Base-by-base conservation (phyloP, 2,329 filamentous ascomycete species). In the Exophiala lecanii-corni region DNA sequence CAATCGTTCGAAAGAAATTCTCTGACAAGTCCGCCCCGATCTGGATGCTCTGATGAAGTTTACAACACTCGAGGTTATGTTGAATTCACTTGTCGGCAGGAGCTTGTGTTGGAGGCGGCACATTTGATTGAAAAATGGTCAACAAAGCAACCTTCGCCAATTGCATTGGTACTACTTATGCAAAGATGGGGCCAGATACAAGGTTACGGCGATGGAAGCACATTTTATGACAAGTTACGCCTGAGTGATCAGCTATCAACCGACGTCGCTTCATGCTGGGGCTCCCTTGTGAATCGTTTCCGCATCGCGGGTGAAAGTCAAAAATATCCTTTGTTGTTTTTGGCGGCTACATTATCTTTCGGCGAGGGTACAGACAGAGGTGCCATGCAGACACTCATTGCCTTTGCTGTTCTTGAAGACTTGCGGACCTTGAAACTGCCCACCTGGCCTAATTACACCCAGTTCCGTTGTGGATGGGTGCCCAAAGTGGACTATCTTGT, bases 11-110 rank as follows among this genome's bases (percentile, higher is more conserved):
- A 36, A 44, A 16, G 20, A 50, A 9, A 12, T 10, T 5, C 20
- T 55, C 2, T 42, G 50, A 7, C 33, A 49, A 10, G 18, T 30
- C 26, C 36, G 49, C 15, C 31, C 26, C 13, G 54, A 55, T 38
- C n/a, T 28, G 45, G 49, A 41, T 43, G 51, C 13, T 16, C 19
- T 18, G 43, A 45, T 16, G n/a, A 6, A 7, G 9, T 16, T 20
- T 41, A 45, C 33, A 5, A 12, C 17, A 7, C 19, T 20, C 36
- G 43, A 16, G 43, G 43, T 4, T 45, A 40, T 26, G n/a, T 18
- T 15, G 10, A 41, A 4, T 37, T 36, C 26, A n/a, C 9, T 31
- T 9, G 13, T 19, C 32, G 37, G 25, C 36, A 45, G n/a, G 25
- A 36, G 9, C 36, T 40, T 37, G 43, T 45, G 10, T 41, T 45